Conservation (phyloP, 345 rosid genomes). For the Heritiera littoralis region DNA sequence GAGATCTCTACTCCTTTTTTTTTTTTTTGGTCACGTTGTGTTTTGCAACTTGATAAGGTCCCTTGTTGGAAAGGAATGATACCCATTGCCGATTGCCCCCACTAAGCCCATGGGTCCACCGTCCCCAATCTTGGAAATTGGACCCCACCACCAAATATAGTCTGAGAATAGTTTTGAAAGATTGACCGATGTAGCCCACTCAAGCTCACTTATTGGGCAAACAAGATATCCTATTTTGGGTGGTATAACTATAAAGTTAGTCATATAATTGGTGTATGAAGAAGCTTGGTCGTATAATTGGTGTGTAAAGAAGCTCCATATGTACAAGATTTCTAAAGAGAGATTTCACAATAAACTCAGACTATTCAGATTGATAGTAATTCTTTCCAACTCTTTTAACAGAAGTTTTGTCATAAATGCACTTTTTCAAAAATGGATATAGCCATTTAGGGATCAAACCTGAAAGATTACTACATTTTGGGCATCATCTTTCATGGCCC, state of each 20-base stretch:
- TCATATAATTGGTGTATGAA: conserved; percentile 15
- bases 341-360: background rate
- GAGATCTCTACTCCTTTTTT: conserved; percentile 15
- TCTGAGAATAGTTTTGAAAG: background rate
- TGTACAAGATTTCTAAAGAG: background rate
- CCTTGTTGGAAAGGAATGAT: conserved; percentile 36
- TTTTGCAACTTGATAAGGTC: conserved; percentile 33
- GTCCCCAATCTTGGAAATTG: background rate
- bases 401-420: background rate
- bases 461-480: background rate
- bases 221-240: conserved; percentile 30
- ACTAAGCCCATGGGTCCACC: conserved; percentile 28
- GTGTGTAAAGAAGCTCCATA: background rate
- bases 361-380: no score
- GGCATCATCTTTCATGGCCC: background rate
- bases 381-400: background rate
- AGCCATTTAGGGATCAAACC: background rate
- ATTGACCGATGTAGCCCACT: conserved; percentile 19
- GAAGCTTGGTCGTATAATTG: no score
- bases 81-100: conserved; percentile 37
- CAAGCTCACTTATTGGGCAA: conserved; percentile 27
- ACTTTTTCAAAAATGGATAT: background rate
- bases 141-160: conserved; percentile 23
- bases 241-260: conserved; percentile 21
- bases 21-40: background rate